Base-by-base conservation (phyloP, 1,284 basidiomycete genomes). In the Entoloma clypeatum region DNA sequence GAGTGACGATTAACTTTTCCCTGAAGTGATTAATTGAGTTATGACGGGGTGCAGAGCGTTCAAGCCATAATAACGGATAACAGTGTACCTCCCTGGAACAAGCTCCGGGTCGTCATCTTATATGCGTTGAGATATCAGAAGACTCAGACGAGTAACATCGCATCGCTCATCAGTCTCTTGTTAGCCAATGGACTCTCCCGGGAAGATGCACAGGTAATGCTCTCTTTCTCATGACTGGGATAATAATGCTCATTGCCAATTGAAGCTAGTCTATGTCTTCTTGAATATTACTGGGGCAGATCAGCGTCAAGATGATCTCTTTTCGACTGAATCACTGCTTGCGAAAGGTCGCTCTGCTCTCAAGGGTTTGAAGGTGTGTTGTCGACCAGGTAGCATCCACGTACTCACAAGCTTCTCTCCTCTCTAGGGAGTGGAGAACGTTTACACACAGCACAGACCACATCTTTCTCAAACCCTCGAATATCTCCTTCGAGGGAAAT, bases 361-460 rank as follows among this genome's bases (percentile, higher is more conserved):
- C 48, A 97, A 97, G 60, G 96, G 96, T 1, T 69, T 99, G 41
- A 97, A 97, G 72, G 89, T 88, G 44, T 24, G 62, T 41, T 18
- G 14, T 13, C 7, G 39, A 50, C 25, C 14, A 10, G 19, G 21
- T 17, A 23, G 27, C 33, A 2, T 17, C 24, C 29, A 26, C 31
- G 8, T 9, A 26, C 10, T 13, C 8, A 33, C 34, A 25, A 34
- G 14, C 40, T 45, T 39, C 37, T 37, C 30, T 37, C 32, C 16
- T 10, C 32, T 55, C 11, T 48, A 92, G 86, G 96, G 96, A 5
- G 96, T 99, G 5, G 96, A 99, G 63, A 99, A 99, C 57, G 95
- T 99, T 6, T 99, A 98, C 60, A 99, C 94, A 41, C 96, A 99
- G 57, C 96, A 99, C 58, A 86, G 85, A 10, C 96, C 96, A 7